These are phyloP conservation scores for Neurospora hispaniola DNA, from an alignment of 495 filamentous ascomycete species.

Conservation along the genomic window DNA sequence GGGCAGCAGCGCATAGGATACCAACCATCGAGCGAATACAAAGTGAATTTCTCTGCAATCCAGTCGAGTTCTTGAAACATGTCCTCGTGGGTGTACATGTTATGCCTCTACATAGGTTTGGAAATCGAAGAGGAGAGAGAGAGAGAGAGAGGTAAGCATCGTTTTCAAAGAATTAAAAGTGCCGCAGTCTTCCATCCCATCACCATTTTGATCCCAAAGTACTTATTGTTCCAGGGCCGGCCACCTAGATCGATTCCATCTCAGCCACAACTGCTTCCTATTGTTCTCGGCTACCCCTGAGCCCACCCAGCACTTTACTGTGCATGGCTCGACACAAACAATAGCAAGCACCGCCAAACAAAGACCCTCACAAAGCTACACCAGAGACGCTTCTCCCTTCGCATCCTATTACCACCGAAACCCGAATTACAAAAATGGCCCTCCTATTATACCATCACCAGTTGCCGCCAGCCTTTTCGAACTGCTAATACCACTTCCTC, in stretches of 20 bases:
- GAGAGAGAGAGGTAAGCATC: no score
- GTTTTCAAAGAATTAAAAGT: background rate
- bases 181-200: background rate
- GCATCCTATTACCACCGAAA: background rate
- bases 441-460: background rate
- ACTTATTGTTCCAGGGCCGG: background rate
- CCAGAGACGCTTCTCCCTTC: background rate
- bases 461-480: background rate
- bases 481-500: background rate
- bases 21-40: background rate
- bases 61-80: background rate
- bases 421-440: background rate
- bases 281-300: background rate
- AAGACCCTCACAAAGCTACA: background rate
- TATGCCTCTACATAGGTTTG: background rate
- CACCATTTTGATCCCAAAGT: background rate
- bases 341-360: background rate
- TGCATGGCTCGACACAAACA: background rate
- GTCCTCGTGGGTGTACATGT: background rate
- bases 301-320: background rate
- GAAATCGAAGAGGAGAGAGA: no score
- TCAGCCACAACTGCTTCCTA: background rate
- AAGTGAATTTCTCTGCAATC: background rate
- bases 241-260: background rate
- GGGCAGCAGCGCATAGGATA: constrained; percentile 5